Conservation (phyloP, 805 yeast species). For the Cyberlindnera suaveolens region DNA sequence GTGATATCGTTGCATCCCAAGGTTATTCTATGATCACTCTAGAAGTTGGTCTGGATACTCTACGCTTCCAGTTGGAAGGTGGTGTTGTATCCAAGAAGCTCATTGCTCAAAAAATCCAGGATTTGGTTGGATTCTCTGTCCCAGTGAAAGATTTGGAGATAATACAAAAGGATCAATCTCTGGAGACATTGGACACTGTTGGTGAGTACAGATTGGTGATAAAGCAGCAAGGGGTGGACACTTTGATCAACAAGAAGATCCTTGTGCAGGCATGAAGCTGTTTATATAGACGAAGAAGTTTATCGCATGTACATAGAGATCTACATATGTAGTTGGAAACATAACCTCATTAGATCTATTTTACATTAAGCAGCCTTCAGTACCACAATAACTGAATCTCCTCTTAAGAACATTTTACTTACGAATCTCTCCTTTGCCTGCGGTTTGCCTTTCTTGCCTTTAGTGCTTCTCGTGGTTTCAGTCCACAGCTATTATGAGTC, state of each 20-base stretch:
- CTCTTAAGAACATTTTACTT: slow-evolving; percentile 85
- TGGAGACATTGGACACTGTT: slow-evolving; percentile 9
- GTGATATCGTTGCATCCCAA: slow-evolving; percentile 5
- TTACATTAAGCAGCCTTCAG: slow-evolving; percentile 37
- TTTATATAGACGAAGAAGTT: background rate
- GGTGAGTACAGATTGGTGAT: slow-evolving; percentile 18
- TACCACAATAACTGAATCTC: slow-evolving; percentile 89
- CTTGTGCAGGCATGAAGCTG: slow-evolving; percentile 6
- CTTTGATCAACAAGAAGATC: slow-evolving; percentile 12
- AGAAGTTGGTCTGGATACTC: slow-evolving; percentile 13
- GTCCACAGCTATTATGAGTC: slow-evolving; percentile 43
- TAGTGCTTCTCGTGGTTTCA: slow-evolving; percentile 50
- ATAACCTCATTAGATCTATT: slow-evolving; percentile 6
- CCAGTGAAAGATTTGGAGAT: slow-evolving; percentile 16
- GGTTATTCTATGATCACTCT: slow-evolving; percentile 20
- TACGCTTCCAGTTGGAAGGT: slow-evolving; percentile 5
- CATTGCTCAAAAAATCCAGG: slow-evolving; percentile 9
- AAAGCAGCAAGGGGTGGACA: slow-evolving; percentile 8
- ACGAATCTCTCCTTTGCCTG: slow-evolving; percentile 72
- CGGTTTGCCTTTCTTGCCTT: slow-evolving; percentile 67
- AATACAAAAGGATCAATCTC: background rate
- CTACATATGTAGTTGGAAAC: background rate
- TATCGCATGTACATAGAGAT: slow-evolving; percentile 2
- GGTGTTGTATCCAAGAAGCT: slow-evolving; percentile 9
- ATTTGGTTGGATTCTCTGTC: slow-evolving; percentile 10